Base-by-base conservation (phyloP, 2,329 filamentous ascomycete genomes). In the Allantophomopsis lycopodina region DNA sequence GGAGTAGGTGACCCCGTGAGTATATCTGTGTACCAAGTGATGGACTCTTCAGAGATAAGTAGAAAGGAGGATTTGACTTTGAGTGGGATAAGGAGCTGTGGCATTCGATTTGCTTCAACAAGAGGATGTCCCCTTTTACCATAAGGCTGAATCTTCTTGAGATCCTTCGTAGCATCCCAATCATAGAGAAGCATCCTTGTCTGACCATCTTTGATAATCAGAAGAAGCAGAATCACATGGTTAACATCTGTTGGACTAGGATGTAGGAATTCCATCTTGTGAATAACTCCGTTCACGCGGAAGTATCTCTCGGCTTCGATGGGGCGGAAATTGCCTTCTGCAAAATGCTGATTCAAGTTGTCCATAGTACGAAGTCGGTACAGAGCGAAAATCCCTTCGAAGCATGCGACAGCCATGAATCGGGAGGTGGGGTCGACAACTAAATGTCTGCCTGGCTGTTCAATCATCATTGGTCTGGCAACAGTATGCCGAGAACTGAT, bases 181-280 rank as follows among this genome's bases (percentile, higher is more conserved):
- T 80, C 73, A 45, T 76, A 80, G 2, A 68, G 61, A 2, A 71
- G 54, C 58, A 78, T 65, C 42, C 64, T 64, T 2, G 71, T 69
- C 12, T 59, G 57, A 1, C 68, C 66, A 23, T 62, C 60, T 28
- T 59, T 61, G 38, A 69, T 58, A 13, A 74, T 50, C 14, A 80
- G 68, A 33, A 94, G 61, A 10, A 94, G 63, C 3, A 96, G 66
- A n/a, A 93, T 79, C 34, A 93, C 73, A 49, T 79, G 77, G 40
- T 78, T 66, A 8, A 75, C 68, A 44, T 88, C 78, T 39, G 75
- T 69, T 1, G 70, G 60, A 8, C 69, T 68, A 7, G 87, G 83
- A 43, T 82, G 76, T 2, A 98, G 66, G 47, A 96, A 98, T 16
- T 87, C 82, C 67, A 95, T 79, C 49, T 85, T 83, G 50, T 89